phyloP scores from a whole-genome alignment of 1,139 yeast species.

The Candida labiduridarum region DNA sequence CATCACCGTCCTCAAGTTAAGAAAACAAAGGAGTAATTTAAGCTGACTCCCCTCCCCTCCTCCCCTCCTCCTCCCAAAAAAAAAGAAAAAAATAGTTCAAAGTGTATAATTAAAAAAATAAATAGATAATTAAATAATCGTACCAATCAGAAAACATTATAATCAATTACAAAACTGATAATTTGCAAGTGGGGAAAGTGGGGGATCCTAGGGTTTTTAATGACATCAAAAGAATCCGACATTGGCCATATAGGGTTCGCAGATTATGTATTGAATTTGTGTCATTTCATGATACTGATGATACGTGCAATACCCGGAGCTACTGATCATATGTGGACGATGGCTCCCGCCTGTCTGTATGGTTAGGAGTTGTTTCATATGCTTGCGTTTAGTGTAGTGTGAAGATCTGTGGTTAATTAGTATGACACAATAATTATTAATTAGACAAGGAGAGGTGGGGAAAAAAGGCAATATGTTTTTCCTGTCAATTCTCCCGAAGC shows the following conservation, averaged over 20 bases:
- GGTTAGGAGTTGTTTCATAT: too few species aligned
- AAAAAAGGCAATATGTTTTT: neutral
- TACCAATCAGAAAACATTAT: too few species aligned
- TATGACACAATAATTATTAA: neutral
- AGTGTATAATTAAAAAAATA: too few species aligned
- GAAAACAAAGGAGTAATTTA: conserved; percentile 16
- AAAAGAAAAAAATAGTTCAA: neutral
- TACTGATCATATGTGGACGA: neutral
- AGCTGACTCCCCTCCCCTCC: too few species aligned
- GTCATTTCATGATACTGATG: too few species aligned
- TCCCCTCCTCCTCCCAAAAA: neutral
- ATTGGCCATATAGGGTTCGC: neutral
- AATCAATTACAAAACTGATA: neutral
- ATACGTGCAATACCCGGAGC: neutral
- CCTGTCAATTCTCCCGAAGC: neutral
- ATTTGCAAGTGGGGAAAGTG: neutral
- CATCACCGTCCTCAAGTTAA: conserved; percentile 21
- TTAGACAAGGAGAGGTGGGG: neutral
- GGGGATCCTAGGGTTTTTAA: neutral
- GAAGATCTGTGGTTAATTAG: neutral
- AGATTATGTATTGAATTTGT: too few species aligned
- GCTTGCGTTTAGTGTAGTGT: neutral
- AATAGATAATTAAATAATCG: too few species aligned
- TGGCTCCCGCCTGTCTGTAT: too few species aligned
- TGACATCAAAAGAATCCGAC: neutral